Evolutionary conservation across 306 rosid species (phyloP), one percentile per base, ranked within the genome.

Genomic region (Oxytropis ochrocephala): DNA sequence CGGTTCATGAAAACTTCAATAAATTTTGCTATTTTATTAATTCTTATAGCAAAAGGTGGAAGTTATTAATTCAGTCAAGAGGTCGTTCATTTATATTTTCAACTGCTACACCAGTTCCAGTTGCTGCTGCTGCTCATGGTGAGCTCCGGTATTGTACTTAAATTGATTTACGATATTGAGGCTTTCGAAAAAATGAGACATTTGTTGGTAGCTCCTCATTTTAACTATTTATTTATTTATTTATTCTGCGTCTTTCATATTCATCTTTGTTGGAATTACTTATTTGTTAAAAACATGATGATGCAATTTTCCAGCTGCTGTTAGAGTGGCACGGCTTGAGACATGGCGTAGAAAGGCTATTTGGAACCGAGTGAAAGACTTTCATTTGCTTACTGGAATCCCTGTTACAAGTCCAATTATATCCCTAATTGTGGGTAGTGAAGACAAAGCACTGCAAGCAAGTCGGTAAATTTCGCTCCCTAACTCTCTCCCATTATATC

Each of bases 61-160:
- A 94, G 85, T 75, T 85, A 74, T 80, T 93, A 73, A 79, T 93
- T 82, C 98, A 85, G 69, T 94, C 97, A 78, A 89, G 95, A 81
- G 98, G 98, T 48, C 95, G 97, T 41, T 79, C 98, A 32, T 90
- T 94, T 67, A 88, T 94, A 85, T 94, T 86, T 85, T 88, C 98
- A 56, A 91, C 97, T 29, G 69, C 98, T 57, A 70, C 87, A 6
- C 92, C 96, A 7, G 85, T 91, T 46, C 96, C 98, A 11, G 74
- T 94, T 81, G 88, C 65, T 55, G 97, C 96, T 70, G 98, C 98
- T 53, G 93, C 85, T 79, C 85, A 82, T 61, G 98, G 98, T 94
- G 74, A 78, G 75, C 64, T 32, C 51, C 63, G 1, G 42, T 38
- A 43, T 42, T 39, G 77, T 30, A 8, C 30, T 52, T 60, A 38